These are phyloP conservation scores for Linderina pennispora DNA, from an alignment of 192 early-diverging fungal genomes.

Conservation along the genomic window DNA sequence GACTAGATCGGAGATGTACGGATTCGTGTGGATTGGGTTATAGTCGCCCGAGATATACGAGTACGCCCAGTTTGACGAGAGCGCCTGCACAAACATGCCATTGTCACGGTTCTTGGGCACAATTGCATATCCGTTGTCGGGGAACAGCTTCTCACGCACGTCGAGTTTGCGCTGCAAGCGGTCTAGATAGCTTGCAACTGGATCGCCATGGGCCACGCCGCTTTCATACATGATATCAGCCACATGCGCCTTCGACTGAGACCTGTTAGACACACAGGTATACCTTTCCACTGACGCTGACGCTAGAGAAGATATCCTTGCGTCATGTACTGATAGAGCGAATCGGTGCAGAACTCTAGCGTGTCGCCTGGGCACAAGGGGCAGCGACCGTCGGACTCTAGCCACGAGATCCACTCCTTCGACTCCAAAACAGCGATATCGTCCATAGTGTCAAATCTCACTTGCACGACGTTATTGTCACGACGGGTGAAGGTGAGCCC, in stretches of 20 bases:
- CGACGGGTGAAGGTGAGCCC: conserved; percentile 69
- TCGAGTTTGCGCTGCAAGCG: conserved; percentile 25
- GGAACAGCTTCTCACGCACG: conserved; percentile 59
- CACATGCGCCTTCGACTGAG: conserved; percentile 63
- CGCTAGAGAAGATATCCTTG: conserved; percentile 46
- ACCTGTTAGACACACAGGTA: conserved; percentile 50
- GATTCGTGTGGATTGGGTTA: conserved; percentile 92
- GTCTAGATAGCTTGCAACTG: conserved; percentile 76
- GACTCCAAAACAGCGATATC: conserved; percentile 82
- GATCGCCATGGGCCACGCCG: conserved; percentile 64
- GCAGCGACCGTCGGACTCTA: conserved; percentile 23
- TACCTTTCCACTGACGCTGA: conserved; percentile 63
- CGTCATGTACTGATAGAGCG: conserved; percentile 58
- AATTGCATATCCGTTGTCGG: conserved; percentile 51
- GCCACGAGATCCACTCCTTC: conserved; percentile 67
- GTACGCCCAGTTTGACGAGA: background rate
- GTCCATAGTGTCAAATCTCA: conserved; percentile 59
- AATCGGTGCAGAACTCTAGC: conserved; percentile 75
- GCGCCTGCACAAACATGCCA: no score
- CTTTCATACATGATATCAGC: conserved; percentile 66
- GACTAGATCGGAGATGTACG: conserved; percentile 80
- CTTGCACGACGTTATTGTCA: conserved; percentile 62
- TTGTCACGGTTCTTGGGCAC: no score
- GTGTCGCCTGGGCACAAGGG: conserved; percentile 37
- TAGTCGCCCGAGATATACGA: conserved; percentile 59